Conservation (phyloP, 2,329 filamentous ascomycete genomes). For the Podosphaera xanthii region DNA sequence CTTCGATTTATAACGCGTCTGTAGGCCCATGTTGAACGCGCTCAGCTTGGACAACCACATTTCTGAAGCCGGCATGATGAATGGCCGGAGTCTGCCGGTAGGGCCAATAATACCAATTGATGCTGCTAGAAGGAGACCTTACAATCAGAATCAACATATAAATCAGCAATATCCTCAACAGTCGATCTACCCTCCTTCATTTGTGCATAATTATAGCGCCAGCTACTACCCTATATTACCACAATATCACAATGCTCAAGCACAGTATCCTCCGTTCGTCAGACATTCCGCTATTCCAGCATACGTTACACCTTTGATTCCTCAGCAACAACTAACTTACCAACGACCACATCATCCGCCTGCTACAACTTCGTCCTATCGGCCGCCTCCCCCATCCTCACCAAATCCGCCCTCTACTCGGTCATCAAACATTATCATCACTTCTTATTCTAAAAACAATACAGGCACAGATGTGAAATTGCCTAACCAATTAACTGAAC, state of each 20-base stretch:
- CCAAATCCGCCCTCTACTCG: conserved; percentile 19
- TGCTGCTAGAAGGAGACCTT: conserved; percentile 14
- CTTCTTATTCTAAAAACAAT: conserved; percentile 22
- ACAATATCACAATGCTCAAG: conserved; percentile 30
- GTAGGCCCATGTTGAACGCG: conserved; percentile 10
- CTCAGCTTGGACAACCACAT: conserved; percentile 9
- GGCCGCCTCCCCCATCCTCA: conserved; percentile 21
- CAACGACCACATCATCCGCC: conserved; percentile 28
- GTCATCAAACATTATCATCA: conserved; percentile 11
- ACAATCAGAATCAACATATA: conserved; percentile 17
- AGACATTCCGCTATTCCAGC: conserved; percentile 30
- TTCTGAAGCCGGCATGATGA: conserved; percentile 54
- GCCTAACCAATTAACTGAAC: conserved; percentile 11
- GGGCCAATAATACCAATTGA: conserved; percentile 30
- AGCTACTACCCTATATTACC: conserved; percentile 31
- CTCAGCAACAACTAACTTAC: conserved; percentile 18
- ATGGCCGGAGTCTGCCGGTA: conserved; percentile 53
- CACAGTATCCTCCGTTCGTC: conserved; percentile 19
- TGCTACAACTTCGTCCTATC: conserved; percentile 31
- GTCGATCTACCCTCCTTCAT: conserved; percentile 21
- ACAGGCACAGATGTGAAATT: conserved; percentile 18
- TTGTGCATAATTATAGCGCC: conserved; percentile 26
- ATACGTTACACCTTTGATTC: conserved; percentile 23
- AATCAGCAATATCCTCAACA: conserved; percentile 15
- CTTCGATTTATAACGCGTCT: conserved; percentile 4